Evolutionary conservation across 2,329 filamentous ascomycete species (phyloP), one percentile per base, ranked within the genome.

Genomic region (Aspergillus fumigatiaffinis): DNA sequence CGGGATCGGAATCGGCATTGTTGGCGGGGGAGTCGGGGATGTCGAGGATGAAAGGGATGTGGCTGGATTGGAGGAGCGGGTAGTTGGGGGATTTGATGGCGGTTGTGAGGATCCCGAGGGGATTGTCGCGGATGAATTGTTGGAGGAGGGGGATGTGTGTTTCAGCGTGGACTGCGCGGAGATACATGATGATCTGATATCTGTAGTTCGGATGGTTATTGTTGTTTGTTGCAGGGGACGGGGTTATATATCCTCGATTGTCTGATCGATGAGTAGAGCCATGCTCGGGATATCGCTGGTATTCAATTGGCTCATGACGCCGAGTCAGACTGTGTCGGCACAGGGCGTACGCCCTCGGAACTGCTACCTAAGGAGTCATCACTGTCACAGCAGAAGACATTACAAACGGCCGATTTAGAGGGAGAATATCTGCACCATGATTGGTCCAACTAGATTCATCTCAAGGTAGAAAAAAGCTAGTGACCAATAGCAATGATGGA

Each of bases 51-150:
- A 79, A 87, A 0, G 85, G 85, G 20, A 88, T 81, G 63, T 88
- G 85, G 53, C 77, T 85, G 52, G 77, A 79, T 62, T 86, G 85
- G 4, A 88, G 77, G 14, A 82, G 73, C 0, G 81, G 79, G 61
- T 79, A 73, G 0, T 65, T 68, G 9, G 73, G 47, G 0, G 82
- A 86, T 0, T 73, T 65, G 47, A 89, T 82, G 4, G 83, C 84
- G 0, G 86, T 88, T 8, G 84, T 88, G 7, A 89, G 66, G 14
- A 88, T 75, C 1, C 86, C 86, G 0, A 89, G 76, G 0, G 86
- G 84, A 63, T 87, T 83, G 14, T 82, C 77, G 21, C 76, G 77
- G 64, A 89, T 84, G 52, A 89, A 76, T 54, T 80, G 71, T 35
- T 80, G 80, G 23, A 89, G 78, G 2, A 73, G 71, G 0, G 75